These are phyloP conservation scores for Piromyces sp. DNA, from an alignment of 192 early-diverging fungal genomes.

Conservation along the genomic window DNA sequence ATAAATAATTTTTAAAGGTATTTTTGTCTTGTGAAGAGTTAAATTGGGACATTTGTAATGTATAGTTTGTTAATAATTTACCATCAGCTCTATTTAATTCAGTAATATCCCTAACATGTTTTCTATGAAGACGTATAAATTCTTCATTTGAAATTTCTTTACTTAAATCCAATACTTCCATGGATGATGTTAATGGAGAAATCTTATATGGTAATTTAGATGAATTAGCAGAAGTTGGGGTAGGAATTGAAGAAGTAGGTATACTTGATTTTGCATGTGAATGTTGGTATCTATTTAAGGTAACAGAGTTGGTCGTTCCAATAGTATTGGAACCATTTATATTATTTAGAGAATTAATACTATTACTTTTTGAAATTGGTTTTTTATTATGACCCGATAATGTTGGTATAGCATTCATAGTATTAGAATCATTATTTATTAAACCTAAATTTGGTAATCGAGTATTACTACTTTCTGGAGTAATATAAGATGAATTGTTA, in stretches of 20 bases:
- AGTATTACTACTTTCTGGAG: background rate
- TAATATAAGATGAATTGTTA: background rate
- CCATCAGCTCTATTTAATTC: conserved; percentile 23
- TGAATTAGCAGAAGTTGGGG: background rate
- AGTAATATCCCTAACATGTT: conserved; percentile 24
- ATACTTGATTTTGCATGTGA: background rate
- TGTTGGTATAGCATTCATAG: background rate
- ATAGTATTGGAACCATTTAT: background rate
- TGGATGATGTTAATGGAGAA: background rate
- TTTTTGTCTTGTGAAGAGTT: background rate
- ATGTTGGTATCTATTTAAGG: background rate
- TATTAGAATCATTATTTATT: background rate
- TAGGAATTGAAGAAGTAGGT: background rate
- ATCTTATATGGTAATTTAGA: background rate
- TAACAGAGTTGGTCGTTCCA: background rate
- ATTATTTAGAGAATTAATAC: background rate
- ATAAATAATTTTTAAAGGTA: background rate
- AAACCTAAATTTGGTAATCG: background rate
- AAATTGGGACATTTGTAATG: conserved; percentile 1
- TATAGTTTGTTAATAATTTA: conserved; percentile 26
- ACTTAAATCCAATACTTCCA: conserved; percentile 1
- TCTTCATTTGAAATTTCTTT: conserved; percentile 10
- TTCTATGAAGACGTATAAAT: conserved; percentile 22
- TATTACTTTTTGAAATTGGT: background rate
- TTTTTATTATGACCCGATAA: background rate